phyloP scores from a whole-genome alignment of 176 grass and related monocot species.

The Phragmites australis region DNA sequence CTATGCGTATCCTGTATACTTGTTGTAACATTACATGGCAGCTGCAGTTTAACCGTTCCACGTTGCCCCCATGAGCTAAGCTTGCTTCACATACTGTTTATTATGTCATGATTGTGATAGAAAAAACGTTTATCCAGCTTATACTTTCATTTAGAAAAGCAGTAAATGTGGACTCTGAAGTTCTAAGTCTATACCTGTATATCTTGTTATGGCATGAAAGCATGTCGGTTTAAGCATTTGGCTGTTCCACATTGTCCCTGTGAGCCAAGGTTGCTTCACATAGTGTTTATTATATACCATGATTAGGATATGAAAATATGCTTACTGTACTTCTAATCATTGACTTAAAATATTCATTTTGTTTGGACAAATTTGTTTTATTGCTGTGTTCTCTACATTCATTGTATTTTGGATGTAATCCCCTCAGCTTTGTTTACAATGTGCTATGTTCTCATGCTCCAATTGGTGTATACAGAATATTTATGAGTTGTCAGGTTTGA shows the following conservation, averaged over 20 bases:
- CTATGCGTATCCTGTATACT: neutral
- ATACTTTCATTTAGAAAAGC: neutral
- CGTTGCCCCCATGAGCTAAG: neutral
- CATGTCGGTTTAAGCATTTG: neutral
- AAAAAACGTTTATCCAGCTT: neutral
- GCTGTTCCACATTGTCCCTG: neutral
- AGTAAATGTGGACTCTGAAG: neutral
- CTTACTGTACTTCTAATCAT: neutral
- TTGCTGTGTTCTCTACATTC: neutral
- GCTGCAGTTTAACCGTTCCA: neutral
- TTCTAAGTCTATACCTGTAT: neutral
- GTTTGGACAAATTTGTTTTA: neutral
- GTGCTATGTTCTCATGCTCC: neutral
- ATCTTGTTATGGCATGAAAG: neutral
- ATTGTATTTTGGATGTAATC: neutral
- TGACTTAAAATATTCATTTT: neutral
- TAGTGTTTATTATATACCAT: neutral
- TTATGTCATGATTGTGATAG: neutral
- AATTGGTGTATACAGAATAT: neutral
- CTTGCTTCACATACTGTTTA: neutral
- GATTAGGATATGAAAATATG: neutral
- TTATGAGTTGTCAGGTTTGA: neutral
- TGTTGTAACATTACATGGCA: neutral
- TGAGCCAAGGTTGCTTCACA: neutral
- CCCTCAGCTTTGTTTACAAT: neutral